Percentiles rank a stretch among this genome's conserved stretches.
These are phyloP conservation scores for Rheum nobile DNA, from an alignment of 148 eudicot genomes.

Conservation along the genomic window DNA sequence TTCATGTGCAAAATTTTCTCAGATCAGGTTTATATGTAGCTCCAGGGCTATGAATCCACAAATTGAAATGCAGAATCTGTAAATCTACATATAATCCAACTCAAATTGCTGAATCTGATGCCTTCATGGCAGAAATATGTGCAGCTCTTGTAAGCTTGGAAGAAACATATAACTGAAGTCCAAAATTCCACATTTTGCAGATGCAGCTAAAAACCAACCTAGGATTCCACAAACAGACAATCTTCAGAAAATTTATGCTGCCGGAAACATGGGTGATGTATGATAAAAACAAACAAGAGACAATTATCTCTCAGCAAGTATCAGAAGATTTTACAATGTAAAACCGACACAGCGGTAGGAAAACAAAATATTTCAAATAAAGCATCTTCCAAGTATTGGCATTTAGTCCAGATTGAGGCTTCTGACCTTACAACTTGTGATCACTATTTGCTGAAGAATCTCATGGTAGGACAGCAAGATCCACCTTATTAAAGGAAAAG, in stretches of 20 bases:
- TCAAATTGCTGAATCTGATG: too few species aligned
- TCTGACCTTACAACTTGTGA: not conserved
- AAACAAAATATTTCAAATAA: not conserved
- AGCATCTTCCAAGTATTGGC: not conserved
- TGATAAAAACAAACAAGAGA: not conserved
- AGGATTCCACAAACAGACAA: not conserved
- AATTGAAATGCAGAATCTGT: too few species aligned
- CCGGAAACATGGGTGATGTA: not conserved
- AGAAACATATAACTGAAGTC: not conserved
- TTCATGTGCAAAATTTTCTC: not conserved
- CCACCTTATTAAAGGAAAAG: conserved; percentile 46
- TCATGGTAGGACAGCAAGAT: conserved; percentile 58
- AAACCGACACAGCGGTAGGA: not conserved
- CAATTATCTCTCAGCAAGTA: not conserved
- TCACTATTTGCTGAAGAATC: not conserved
- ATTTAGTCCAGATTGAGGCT: not conserved
- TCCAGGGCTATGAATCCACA: too few species aligned
- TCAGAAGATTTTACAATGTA: not conserved
- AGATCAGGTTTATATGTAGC: too few species aligned
- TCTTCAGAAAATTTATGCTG: not conserved
- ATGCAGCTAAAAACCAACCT: not conserved
- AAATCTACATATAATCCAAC: too few species aligned
- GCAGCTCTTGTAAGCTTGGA: too few species aligned
- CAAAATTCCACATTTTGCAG: not conserved
- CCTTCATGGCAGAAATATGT: too few species aligned